These are phyloP conservation scores for Panaeolus cyanescens DNA, from an alignment of 768 basidiomycete genomes.

Conservation along the genomic window DNA sequence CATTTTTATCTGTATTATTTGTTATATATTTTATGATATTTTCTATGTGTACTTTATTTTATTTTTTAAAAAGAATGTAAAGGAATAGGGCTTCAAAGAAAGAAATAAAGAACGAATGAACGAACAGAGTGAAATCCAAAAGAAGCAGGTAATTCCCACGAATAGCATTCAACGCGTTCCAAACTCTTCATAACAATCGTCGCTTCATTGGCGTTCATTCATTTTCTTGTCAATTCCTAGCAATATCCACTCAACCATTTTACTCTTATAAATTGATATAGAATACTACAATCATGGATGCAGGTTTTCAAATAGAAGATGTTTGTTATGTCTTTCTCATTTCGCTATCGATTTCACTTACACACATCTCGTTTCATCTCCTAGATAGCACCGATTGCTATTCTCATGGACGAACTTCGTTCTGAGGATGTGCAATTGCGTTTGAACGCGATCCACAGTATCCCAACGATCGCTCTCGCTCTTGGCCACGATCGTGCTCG, in stretches of 20 bases:
- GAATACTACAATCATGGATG: conserved; percentile 53
- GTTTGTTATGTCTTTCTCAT: conserved; percentile 40
- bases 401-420: conserved; percentile 97
- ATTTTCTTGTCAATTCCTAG: neutral
- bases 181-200: conserved; percentile 19
- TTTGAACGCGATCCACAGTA: conserved; percentile 94
- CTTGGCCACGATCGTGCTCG: conserved; percentile 94
- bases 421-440: conserved; percentile 97
- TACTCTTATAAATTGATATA: neutral
- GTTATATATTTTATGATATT: no score
- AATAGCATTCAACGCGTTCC: conserved; percentile 6
- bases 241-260: neutral
- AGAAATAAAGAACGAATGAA: no score
- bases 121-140: no score
- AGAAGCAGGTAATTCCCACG: conserved; percentile 15
- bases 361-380: conserved; percentile 15
- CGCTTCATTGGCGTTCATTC: conserved; percentile 2
- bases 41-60: no score
- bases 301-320: conserved; percentile 67
- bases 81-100: no score
- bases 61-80: no score
- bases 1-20: no score
- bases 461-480: conserved; percentile 97
- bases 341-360: conserved; percentile 20
- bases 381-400: conserved; percentile 91